Evolutionary conservation across 306 rosid species (phyloP), one percentile per base, ranked within the genome.

Genomic region (Luffa aegyptiaca): DNA sequence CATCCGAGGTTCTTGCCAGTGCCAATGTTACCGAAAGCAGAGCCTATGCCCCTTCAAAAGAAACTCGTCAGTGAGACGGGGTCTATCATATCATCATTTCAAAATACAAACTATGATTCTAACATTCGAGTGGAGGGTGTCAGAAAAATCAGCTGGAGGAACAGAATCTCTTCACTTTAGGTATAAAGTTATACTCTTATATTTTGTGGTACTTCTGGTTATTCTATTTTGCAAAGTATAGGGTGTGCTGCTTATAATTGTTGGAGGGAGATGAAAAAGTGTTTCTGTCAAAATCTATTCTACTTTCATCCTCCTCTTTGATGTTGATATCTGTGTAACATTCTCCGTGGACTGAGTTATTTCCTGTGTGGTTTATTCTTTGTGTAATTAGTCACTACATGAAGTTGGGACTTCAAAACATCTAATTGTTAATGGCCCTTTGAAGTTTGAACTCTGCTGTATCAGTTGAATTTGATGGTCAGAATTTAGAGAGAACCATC

Each of bases 1-100:
- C 93, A 0, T 88, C 85, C 6, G 96, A 92, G 4, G 94, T 72
- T 63, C 84, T 90, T 78, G 90, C 86, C 51, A 88, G 85, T 70
- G 86, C 90, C 13, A 85, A 86, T 84, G 87, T 89, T 69, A 90
- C 89, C 0, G 98, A 92, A 85, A 87, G 93, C 86, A 88, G 92
- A 92, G 85, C 84, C 81, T 81, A 92, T 74, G 87, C 61, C 45
- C 75, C 89, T 49, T 72, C 90, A 4, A 88, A 86, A 79, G 96
- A 93, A 75, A 84, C 72, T 70, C 84, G 82, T 21, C 90, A 81
- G 82, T 92, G 88, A 89, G 88, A 89, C 73, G 42, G 39, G 73
- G 57, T 71, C 36, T 45, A 9, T 20, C 46, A 0, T 14, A 64
- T 74, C 17, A 33, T 26, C 78, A 51, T 48, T 74, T 45, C 31